Base-by-base conservation (phyloP, 139 green algal genomes). In the Chlamydomonas sp. region DNA sequence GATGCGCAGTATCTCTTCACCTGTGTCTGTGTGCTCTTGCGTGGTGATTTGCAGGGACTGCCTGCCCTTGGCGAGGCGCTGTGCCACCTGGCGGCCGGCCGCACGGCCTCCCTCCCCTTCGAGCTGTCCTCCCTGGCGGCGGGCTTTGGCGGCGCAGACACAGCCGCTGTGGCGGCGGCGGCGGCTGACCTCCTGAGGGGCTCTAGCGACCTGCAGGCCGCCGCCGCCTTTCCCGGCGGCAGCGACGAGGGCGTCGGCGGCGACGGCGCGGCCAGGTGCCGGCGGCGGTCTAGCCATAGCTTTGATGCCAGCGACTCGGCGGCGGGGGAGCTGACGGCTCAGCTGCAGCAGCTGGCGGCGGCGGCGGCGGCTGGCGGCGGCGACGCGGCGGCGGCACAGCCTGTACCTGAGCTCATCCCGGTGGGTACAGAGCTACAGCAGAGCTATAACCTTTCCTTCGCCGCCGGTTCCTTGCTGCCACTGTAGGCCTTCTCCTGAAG, bases 81-180 rank as follows among this genome's bases (percentile, higher is more conserved):
- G 18, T 18, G 31, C 63, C 20, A 88, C 7, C 75, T 88, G 63
- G 75, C 77, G 15, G 63, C 76, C 62, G 84, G 58, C 9, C 75
- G 76, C 20, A 57, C 84, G 67, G 58, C 64, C 75, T 83, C 75
- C 2, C 84, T 82, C 9, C 75, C 63, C 7, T 88, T 88, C 64
- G 84, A 83, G 17, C 84, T 88, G 16, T 18, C 75, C n/a, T 16
- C 63, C 58, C 60, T 59, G 2, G 9, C 71, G 81, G 81, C n/a
- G 59, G 81, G 69, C 8, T 69, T 71, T 71, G 66, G 20, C 8
- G 69, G 8, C 58, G 67, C 57, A 57, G 67, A 57, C 16, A 67
- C 49, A 12, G 79, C 78, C 63, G 79, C 79, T 57, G 74, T n/a
- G 49, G 74, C 67, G 1, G 66, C 81, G 49, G 79, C 79, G 64